Conservation (phyloP, 2,329 filamentous ascomycete species). For the Didymella keratinophila region DNA sequence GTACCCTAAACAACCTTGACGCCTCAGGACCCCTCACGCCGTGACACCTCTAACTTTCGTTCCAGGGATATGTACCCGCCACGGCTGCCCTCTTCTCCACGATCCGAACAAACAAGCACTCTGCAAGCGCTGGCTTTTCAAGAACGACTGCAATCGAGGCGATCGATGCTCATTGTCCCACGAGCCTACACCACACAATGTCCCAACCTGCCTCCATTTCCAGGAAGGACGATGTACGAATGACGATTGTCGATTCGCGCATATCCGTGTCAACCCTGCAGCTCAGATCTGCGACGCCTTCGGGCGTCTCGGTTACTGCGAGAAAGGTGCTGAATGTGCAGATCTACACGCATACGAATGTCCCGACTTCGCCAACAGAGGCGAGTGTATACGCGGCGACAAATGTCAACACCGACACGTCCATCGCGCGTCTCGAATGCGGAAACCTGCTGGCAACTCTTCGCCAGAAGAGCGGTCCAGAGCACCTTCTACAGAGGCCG, state of each 20-base stretch:
- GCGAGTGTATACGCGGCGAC: slow-evolving; percentile 75
- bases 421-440: slow-evolving; percentile 57
- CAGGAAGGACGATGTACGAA: slow-evolving; percentile 90
- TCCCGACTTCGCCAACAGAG: slow-evolving; percentile 92
- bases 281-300: slow-evolving; percentile 86
- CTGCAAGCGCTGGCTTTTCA: slow-evolving; percentile 86
- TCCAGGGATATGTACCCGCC: slow-evolving; percentile 82
- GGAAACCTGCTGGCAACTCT: slow-evolving; percentile 26
- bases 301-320: slow-evolving; percentile 87
- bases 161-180: slow-evolving; percentile 90
- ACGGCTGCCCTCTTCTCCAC: slow-evolving; percentile 80
- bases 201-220: slow-evolving; percentile 89
- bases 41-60: slow-evolving; percentile 26
- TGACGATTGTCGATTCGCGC: slow-evolving; percentile 82
- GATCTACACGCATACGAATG: slow-evolving; percentile 92
- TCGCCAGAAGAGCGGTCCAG: slow-evolving; percentile 24
- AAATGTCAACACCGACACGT: slow-evolving; percentile 87
- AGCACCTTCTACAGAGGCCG: slow-evolving; percentile 20
- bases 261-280: slow-evolving; percentile 77
- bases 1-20: slow-evolving; percentile 33
- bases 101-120: slow-evolving; percentile 86
- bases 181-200: slow-evolving; percentile 81
- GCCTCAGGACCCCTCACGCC: slow-evolving; percentile 5
- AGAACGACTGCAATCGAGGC: slow-evolving; percentile 78
- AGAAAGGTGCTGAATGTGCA: slow-evolving; percentile 77